These are phyloP conservation scores for Exophiala oligosperma DNA, from an alignment of 2,329 filamentous ascomycete species.

Conservation along the genomic window DNA sequence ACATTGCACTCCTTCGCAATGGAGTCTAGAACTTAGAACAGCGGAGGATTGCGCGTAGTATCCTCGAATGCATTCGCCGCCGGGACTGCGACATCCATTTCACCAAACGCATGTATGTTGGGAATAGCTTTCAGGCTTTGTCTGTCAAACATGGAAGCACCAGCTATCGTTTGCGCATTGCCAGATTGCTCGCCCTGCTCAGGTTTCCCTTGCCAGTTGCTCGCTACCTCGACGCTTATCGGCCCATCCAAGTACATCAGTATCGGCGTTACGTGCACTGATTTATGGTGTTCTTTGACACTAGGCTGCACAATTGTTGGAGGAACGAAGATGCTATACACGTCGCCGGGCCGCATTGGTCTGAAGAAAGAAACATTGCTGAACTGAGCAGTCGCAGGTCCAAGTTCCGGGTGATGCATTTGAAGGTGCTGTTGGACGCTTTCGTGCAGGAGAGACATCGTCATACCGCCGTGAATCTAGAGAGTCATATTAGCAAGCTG, in stretches of 20 bases:
- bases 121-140: background rate
- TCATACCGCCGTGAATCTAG: constrained; percentile 62
- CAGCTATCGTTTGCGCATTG: background rate
- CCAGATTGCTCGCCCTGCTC: background rate
- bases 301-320: constrained; percentile 35
- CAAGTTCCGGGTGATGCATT: constrained; percentile 19
- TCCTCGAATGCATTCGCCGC: background rate
- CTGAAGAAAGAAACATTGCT: constrained; percentile 65
- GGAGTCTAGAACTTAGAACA: background rate
- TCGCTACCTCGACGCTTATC: background rate
- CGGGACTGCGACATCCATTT: background rate
- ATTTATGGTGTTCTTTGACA: constrained; percentile 3
- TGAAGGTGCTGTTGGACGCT: constrained; percentile 50
- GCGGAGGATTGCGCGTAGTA: background rate
- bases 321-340: constrained; percentile 58
- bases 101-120: background rate
- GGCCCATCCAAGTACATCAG: constrained; percentile 41
- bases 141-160: background rate
- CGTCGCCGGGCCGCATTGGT: constrained; percentile 59
- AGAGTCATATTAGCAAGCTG: constrained; percentile 1
- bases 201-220: background rate
- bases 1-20: no score
- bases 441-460: constrained; percentile 70
- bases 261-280: constrained; percentile 34
- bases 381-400: constrained; percentile 50